Base-by-base conservation (phyloP, 345 rosid species). In the Populus tremula region DNA sequence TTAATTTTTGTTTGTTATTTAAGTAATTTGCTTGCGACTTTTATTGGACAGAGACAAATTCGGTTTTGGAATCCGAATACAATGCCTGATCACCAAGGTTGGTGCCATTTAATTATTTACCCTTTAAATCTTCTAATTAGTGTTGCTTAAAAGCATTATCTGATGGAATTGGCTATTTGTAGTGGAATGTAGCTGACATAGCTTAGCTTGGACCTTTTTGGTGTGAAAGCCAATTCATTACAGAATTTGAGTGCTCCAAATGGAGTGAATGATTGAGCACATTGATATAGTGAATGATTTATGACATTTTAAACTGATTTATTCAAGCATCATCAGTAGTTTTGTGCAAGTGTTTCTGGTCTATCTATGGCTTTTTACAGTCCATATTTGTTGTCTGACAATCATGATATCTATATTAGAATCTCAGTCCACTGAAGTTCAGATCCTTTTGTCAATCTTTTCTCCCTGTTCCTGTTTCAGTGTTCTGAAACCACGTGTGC, bases 21-120 rank as follows among this genome's bases (percentile, higher is more conserved):
- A 71, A 73, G 56, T 80, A 75, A 84, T 62, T 66, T 47, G 54
- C 71, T 70, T 27, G 81, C 64, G 43, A 71, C 49, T 77, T 84
- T 71, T 78, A 20, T 79, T 87, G 75, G 77, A 81, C 95, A 92
- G 97, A 89, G 87, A 81, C 91, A 91, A 86, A 72, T 83, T 87
- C 93, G 90, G 74, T 89, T 89, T 77, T 80, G 87, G 85, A 91
- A 90, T 86, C 74, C 82, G 11, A 86, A 91, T 82, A 56, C 67
- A 65, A 74, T 83, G 84, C 80, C 87, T 38, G 91, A 89, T 78
- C 85, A 84, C 71, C 89, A 87, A 85, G 89, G 92, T 88, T 82
- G 85, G 90, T 77, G 80, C 29, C 77, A 79, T 61, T 76, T 21
- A 53, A 11, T 81, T 77, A 39, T 77, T 67, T 49, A 29, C 21